Base-by-base conservation (phyloP, 2,329 filamentous ascomycete species). In the Aspergillus intermedius region DNA sequence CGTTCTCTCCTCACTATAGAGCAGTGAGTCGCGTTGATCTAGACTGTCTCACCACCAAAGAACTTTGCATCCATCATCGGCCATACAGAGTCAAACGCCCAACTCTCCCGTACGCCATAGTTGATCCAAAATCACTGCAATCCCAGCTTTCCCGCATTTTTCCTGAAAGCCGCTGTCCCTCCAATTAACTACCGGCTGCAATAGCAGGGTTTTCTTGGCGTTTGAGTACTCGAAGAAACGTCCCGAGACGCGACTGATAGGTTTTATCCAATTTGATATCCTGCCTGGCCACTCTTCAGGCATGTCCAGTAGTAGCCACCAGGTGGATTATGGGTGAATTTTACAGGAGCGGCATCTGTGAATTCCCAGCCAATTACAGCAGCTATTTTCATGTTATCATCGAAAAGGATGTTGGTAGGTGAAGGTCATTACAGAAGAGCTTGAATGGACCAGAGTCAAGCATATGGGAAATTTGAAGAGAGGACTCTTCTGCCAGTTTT, bases 361-460 rank as follows among this genome's bases (percentile, higher is more conserved):
- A 60, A 63, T 32, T 63, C 59, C 57, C 59, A 58, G 39, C 61
- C 60, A 3, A 61, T 43, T 0, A 56, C 55, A 1, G 54, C 53
- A 2, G 47, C 28, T 19, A 61, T 47, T 8, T 52, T 5, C 10
- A 50, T 12, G 5, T 48, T 15, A 5, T 48, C 19, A 37, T 54
- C 49, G 1, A 54, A 12, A 1, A 61, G 45, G 3, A 59, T 41
- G 39, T 58, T 60, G 0, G 42, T 30, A 3, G 55, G 17, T 51
- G 51, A 4, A 60, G 44, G 44, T 60, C 55, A 35, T 62, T 58
- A 17, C 59, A 62, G 40, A 53, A 55, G 2, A 64, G 22, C 28
- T 44, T 48, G 34, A 63, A 64, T 5, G 56, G 52, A 4, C 58
- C 61, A 12, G 56, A 8, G 5, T 60, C 53, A 63, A 32, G 9